Base-by-base conservation (phyloP, 441 rosid genomes). In the Brassica balearica region DNA sequence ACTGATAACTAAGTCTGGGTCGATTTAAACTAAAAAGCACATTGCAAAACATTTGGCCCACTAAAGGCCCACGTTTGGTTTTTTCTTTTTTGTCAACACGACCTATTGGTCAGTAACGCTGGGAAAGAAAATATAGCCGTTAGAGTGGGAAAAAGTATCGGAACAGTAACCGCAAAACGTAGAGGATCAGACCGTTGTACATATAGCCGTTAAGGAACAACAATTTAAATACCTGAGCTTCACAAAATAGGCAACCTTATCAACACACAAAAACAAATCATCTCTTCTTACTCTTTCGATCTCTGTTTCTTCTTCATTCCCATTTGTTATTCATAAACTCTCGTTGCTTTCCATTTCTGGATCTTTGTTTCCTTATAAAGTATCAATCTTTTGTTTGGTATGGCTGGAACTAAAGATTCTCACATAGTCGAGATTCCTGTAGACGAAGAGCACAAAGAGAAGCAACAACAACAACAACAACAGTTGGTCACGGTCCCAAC, bases 351-450 rank as follows among this genome's bases (percentile, higher is more conserved):
- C 8, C 63, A 19, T 48, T 72, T 74, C 25, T n/a, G 11, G 22
- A 32, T 72, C 51, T 65, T 38, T 69, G 11, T 59, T 14, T 59
- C 72, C 32, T 5, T 7, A 65, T 74, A 14, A 51, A 69, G 11
- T 55, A 17, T 72, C 73, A 3, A 3, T 53, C 38, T 27, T 43
- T 51, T 60, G 20, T 7, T 14, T 32, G 15, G 14, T 4, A 90
- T 86, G 95, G 91, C 89, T 3, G 87, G 80, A 77, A 66, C 74
- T 80, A 88, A 84, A 83, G 93, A 84, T 69, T 73, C 91, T 76
- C 96, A 92, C 25, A 73, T 93, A 5, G 93, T 95, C 53, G 94
- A 90, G 83, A 93, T 93, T 85, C 94, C 95, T 0, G 88, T 87
- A 2, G 93, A 90, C 15, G 94, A 86, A 78, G 93, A 93, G 81